A percentile compares a stretch with the other conserved stretches of the same genome.
Evolutionary conservation across 805 yeast genomes (phyloP).

Genomic region (Saccharomycopsis capsularis): DNA sequence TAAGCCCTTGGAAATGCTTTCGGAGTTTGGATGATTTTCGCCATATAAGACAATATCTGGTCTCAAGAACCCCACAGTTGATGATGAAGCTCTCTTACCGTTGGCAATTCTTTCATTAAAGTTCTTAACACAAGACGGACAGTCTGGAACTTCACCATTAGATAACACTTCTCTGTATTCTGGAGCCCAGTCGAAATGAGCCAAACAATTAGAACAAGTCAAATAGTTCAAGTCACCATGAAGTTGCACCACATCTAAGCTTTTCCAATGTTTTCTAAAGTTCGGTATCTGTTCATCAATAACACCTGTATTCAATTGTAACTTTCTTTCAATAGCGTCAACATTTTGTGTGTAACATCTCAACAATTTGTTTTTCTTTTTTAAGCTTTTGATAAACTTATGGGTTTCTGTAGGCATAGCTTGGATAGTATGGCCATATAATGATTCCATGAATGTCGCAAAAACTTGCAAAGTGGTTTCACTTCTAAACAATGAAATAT

Average conservation of each 20-base stretch:
- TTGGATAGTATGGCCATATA: conserved; percentile 52
- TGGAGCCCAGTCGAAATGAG: conserved; percentile 53
- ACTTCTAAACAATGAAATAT: conserved; percentile 70
- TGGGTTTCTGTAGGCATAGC: conserved; percentile 87
- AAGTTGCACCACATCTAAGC: conserved; percentile 72
- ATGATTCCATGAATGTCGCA: conserved; percentile 80
- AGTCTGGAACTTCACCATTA: conserved; percentile 67
- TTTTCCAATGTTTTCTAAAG: conserved; percentile 45
- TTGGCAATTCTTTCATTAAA: conserved; percentile 48
- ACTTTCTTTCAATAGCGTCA: conserved; percentile 72
- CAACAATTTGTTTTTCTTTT: conserved; percentile 57
- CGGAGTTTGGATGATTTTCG: conserved; percentile 86
- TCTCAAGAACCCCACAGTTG: conserved; percentile 67
- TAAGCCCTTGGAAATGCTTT: conserved; percentile 64
- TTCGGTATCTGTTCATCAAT: conserved; percentile 30
- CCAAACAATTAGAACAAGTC: conserved; percentile 67
- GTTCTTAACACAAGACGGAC: conserved; percentile 57
- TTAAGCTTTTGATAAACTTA: conserved; percentile 55
- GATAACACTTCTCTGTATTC: conserved; percentile 41
- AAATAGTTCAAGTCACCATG: conserved; percentile 83
- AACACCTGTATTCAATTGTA: conserved; percentile 55
- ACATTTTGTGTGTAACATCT: conserved; percentile 94
- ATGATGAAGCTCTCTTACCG: conserved; percentile 56
- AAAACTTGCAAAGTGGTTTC: conserved; percentile 62
- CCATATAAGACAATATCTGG: conserved; percentile 93